Base-by-base conservation (phyloP, 2,329 filamentous ascomycete species). In the Trichophyton mentagrophytes region DNA sequence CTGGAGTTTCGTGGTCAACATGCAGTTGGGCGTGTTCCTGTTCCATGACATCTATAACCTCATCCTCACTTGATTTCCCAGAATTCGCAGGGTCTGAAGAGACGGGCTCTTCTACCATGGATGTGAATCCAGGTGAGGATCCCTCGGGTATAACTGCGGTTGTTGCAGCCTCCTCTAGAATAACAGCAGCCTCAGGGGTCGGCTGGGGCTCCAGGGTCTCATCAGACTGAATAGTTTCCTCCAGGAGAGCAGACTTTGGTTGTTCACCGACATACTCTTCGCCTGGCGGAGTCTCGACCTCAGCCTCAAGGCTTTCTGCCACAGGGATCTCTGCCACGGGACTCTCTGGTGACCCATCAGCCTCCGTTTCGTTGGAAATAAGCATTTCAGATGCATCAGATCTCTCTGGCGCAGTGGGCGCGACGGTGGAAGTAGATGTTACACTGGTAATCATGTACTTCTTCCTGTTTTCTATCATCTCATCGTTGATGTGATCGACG, bases 401-500 rank as follows among this genome's bases (percentile, higher is more conserved):
- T 22, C 5, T 36, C 51, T 36, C 27, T 17, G 13, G 9, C n/a
- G 51, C 27, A 38, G 51, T n/a, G 6, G 49, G 27, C 9, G 25
- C 33, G n/a, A 30, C 20, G 7, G 22, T 13, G 15, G 46, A 8
- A 27, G 46, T 20, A 11, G 17, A n/a, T 17, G 30, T 20, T 20
- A 20, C 13, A 36, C 51, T 36, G 2, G 51, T 55, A 17, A 36
- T 55, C 51, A 55, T 20, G 33, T n/a, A 38, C 51, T 36, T 55
- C 27, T 25, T 57, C 22, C 55, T 57, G 11, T 57, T 20, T 15
- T 27, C 4, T 57, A 57, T 25, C 33, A 40, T 42, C 30, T 51
- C 42, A 5, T 36, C 40, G 36, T 61, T 58, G 7, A 61, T 63
- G n/a, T 60, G 22, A 13, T 22, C 33, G 6, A 82, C 84, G 56